Evolutionary conservation across 257 asterid genomes (phyloP), one percentile per base, ranked within the genome.

Genomic region (Buddleja alternifolia): DNA sequence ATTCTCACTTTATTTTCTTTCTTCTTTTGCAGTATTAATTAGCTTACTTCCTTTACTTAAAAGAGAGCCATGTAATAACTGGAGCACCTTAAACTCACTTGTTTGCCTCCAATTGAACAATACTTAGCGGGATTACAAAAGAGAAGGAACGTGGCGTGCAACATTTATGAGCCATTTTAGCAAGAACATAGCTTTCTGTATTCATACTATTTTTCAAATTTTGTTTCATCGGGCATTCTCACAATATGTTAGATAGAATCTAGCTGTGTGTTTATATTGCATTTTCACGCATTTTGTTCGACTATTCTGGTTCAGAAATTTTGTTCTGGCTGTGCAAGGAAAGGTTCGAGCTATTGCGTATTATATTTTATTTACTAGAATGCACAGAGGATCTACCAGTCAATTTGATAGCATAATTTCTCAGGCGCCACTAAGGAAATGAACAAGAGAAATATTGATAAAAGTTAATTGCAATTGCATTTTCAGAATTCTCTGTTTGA

Each of bases 31-130:
- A 62, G 62, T 60, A 63, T 17, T 54, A 16, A 29, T 59, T 17
- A 58, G 72, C 77, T 73, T 67, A 44, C 53, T 46, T 34, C 59
- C 59, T 44, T 17, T 45, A 10, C 58, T 54, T 24, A 12, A 42
- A 25, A 72, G 40, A 14, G 19, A 55, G 50, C 48, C 40, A 10
- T 14, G 40, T 10, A 12, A 16, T 10, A 25, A 68, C 19, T 8
- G 23, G 12, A 55, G 20, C 39, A 29, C 20, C 47, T 46, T 20
- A 23, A 6, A 47, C 41, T 25, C 39, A 60, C 40, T 50, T 29
- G 17, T 12, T 6, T 34, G 46, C 47, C 54, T 47, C 24, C 66
- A 57, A 23, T 45, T 40, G 19, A 62, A 64, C 53, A 25, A 11
- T 29, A 8, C 46, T 12, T 34, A 36, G 57, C 47, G 41, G n/a